Evolutionary conservation across 2,329 filamentous ascomycete species (phyloP).

Genomic region (Alternaria sp.): DNA sequence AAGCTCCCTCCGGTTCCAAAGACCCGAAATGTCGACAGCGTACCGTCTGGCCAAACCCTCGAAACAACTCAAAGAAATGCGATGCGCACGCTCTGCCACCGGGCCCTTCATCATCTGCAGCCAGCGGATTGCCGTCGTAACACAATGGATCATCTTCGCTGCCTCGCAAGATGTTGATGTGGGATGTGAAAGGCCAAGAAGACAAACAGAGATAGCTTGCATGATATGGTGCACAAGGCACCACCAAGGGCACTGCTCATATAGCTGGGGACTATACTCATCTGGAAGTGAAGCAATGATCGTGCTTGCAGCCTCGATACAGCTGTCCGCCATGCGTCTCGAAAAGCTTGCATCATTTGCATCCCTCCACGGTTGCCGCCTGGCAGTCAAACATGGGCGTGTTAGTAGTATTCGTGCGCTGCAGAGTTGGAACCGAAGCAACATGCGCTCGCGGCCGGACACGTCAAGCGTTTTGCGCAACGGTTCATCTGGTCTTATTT

Average conservation of each 20-base stretch:
- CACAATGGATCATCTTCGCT: constrained; percentile 31
- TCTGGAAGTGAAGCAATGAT: constrained; percentile 50
- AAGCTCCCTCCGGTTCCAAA: constrained; percentile 12
- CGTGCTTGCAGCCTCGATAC: constrained; percentile 50
- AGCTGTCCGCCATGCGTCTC: constrained; percentile 43
- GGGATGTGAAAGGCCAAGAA: constrained; percentile 49
- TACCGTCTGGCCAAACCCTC: constrained; percentile 30
- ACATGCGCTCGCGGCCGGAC: constrained; percentile 38
- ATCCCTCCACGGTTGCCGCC: constrained; percentile 32
- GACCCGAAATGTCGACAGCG: constrained; percentile 22
- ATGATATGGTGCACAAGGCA: constrained; percentile 52
- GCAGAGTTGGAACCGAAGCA: constrained; percentile 48
- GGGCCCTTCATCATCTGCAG: constrained; percentile 45
- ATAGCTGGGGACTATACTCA: constrained; percentile 40
- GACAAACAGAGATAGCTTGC: constrained; percentile 51
- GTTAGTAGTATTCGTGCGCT: constrained; percentile 54
- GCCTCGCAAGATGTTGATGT: constrained; percentile 30
- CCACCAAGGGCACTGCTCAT: constrained; percentile 54
- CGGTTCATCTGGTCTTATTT: constrained; percentile 40
- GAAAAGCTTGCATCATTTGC: constrained; percentile 38
- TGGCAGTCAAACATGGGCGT: constrained; percentile 48
- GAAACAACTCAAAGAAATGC: constrained; percentile 30
- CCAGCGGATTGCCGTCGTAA: constrained; percentile 47
- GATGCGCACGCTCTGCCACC: constrained; percentile 35
- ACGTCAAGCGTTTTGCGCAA: neutral